Evolutionary conservation across 2,329 filamentous ascomycete genomes (phyloP).

Genomic region (Fusarium luffae): DNA sequence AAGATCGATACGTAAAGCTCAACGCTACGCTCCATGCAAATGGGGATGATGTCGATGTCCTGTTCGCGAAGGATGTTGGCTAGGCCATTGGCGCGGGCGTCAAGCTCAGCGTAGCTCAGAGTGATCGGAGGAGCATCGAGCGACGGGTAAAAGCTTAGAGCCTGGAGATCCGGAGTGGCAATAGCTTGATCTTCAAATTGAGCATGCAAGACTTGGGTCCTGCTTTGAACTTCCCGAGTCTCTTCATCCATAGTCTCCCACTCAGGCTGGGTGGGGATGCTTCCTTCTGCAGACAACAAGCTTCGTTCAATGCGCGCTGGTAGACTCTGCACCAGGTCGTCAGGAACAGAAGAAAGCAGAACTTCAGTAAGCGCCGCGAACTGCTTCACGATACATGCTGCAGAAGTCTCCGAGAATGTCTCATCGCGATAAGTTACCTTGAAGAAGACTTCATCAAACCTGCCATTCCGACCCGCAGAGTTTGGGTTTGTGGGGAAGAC

Average conservation of each 20-base stretch:
- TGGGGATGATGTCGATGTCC: constrained; percentile 20
- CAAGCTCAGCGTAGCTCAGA: constrained; percentile 23
- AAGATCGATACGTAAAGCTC: constrained; percentile 23
- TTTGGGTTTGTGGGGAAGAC: constrained; percentile 12
- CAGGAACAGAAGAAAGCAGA: neutral
- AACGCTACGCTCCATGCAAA: constrained; percentile 14
- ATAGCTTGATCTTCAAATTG: constrained; percentile 28
- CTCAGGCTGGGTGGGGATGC: neutral
- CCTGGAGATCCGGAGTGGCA: neutral
- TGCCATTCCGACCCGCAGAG: neutral
- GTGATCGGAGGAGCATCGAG: neutral
- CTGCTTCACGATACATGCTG: constrained; percentile 11
- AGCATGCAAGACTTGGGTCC: neutral
- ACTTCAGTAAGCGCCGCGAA: neutral
- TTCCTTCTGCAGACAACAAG: constrained; percentile 15
- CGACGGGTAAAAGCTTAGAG: constrained; percentile 18
- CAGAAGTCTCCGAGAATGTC: constrained; percentile 3
- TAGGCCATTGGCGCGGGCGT: constrained; percentile 13
- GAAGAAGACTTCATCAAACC: constrained; percentile 12
- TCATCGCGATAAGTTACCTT: constrained; percentile 24
- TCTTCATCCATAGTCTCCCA: neutral
- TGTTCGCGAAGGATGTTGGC: constrained; percentile 15
- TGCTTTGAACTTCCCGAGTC: neutral
- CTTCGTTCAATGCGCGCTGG: neutral
- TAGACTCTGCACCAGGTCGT: constrained; percentile 3